Percentiles rank a stretch among this genome's conserved stretches.
Evolutionary conservation across 331 rosid species (phyloP).

Genomic region (Cydonia oblonga): DNA sequence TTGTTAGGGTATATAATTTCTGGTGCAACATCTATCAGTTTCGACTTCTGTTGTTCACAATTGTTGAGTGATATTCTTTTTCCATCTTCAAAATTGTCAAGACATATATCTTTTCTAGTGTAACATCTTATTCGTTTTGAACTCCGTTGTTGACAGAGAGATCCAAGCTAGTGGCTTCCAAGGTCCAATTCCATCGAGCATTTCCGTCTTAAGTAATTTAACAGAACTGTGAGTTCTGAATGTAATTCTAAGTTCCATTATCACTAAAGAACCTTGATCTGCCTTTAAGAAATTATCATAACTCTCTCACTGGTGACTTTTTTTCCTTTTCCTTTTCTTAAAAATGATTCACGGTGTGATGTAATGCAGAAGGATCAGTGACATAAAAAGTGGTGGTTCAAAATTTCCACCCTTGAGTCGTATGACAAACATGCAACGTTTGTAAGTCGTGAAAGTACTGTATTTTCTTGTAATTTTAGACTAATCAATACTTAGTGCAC

Average conservation of each 20-base stretch:
- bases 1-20: not conserved
- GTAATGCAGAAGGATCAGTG: slow-evolving; percentile 4
- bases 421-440: not conserved
- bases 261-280: not conserved
- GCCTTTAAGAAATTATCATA: too few relatives aligned
- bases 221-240: slow-evolving; percentile 14
- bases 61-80: too few relatives aligned
- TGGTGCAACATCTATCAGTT: not conserved
- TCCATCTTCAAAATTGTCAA: too few relatives aligned
- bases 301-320: too few relatives aligned
- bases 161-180: slow-evolving; percentile 23
- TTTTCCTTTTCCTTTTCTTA: too few relatives aligned
- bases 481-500: not conserved
- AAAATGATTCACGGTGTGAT: too few relatives aligned
- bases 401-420: not conserved
- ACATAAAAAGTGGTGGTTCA: not conserved
- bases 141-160: slow-evolving; percentile 9
- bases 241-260: not conserved
- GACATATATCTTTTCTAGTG: too few relatives aligned
- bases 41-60: not conserved
- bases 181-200: slow-evolving; percentile 21
- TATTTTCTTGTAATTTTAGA: not conserved
- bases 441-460: not conserved
- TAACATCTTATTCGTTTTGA: too few relatives aligned
- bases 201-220: slow-evolving; percentile 9